A percentile compares a stretch with the other conserved stretches of the same genome.
These are phyloP conservation scores for Epichloe scottii DNA, from an alignment of 2,329 filamentous ascomycete genomes.

Conservation along the genomic window DNA sequence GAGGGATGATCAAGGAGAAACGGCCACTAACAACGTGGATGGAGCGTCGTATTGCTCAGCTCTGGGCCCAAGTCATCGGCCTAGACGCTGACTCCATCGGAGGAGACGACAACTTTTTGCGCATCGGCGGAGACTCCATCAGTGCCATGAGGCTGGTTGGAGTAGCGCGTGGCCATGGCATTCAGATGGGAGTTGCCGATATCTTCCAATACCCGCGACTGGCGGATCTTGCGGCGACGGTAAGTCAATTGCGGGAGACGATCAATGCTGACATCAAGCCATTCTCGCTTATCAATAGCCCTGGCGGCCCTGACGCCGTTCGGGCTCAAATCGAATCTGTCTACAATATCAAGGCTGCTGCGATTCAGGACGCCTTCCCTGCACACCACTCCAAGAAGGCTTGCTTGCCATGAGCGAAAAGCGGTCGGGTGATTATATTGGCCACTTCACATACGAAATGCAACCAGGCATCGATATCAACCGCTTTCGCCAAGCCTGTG, in stretches of 20 bases:
- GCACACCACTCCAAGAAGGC: constrained; percentile 12
- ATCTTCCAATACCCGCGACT: too few species aligned
- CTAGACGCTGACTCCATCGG: constrained; percentile 5
- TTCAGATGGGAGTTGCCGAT: too few species aligned
- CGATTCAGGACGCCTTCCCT: constrained; percentile 3
- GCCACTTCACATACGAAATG: background rate
- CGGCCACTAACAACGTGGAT: background rate
- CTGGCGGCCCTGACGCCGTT: too few species aligned
- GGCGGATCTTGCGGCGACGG: too few species aligned
- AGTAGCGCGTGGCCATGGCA: background rate
- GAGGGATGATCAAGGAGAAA: too few species aligned
- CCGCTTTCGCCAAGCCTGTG: background rate
- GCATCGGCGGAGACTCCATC: constrained; percentile 24
- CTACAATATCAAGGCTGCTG: too few species aligned
- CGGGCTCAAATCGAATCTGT: too few species aligned
- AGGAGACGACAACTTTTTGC: constrained; percentile 7
- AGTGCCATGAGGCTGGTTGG: constrained; percentile 5
- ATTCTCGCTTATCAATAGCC: too few species aligned
- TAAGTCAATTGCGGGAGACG: too few species aligned
- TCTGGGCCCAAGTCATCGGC: constrained; percentile 8
- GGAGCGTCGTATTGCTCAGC: constrained; percentile 1
- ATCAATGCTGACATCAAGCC: too few species aligned
- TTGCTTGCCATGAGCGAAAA: constrained; percentile 9
- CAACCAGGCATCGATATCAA: background rate
- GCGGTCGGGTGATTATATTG: constrained; percentile 9